phyloP scores from a whole-genome alignment of 495 filamentous ascomycete species.

The Tuber indicum region DNA sequence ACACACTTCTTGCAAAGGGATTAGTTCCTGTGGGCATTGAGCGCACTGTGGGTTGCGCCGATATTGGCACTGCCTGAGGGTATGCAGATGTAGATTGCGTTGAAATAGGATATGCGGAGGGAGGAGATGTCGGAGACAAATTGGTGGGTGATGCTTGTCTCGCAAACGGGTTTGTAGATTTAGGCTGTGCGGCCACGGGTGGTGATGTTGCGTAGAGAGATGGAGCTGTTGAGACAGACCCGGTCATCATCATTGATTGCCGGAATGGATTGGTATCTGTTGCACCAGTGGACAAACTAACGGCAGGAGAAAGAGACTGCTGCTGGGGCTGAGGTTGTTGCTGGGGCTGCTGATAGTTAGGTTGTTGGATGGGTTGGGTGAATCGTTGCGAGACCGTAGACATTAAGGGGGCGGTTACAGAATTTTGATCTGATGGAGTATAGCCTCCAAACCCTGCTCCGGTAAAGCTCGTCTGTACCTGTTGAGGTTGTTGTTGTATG shows the following conservation, averaged over 20 bases:
- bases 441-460: slow-evolving; percentile 86
- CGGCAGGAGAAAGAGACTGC: slow-evolving; percentile 40
- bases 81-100: slow-evolving; percentile 46
- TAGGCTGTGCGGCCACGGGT: slow-evolving; percentile 39
- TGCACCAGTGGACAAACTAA: slow-evolving; percentile 44
- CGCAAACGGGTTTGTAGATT: slow-evolving; percentile 84
- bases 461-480: slow-evolving; percentile 59
- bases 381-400: slow-evolving; percentile 61
- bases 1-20: slow-evolving; percentile 56
- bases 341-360: slow-evolving; percentile 41
- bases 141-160: slow-evolving; percentile 49
- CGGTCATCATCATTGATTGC: slow-evolving; percentile 67
- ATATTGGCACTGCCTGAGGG: slow-evolving; percentile 30
- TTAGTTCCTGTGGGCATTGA: slow-evolving; percentile 59
- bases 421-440: slow-evolving; percentile 57
- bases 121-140: slow-evolving; percentile 45
- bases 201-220: slow-evolving; percentile 39
- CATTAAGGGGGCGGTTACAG: slow-evolving; percentile 51
- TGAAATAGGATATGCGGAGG: slow-evolving; percentile 47
- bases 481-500: slow-evolving; percentile 45
- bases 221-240: slow-evolving; percentile 45
- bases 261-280: slow-evolving; percentile 82
- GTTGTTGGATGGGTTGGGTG: slow-evolving; percentile 38
- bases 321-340: slow-evolving; percentile 14
- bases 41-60: slow-evolving; percentile 39